Evolutionary conservation across 2,329 filamentous ascomycete species (phyloP).

Genomic region (Penicillium sp.): DNA sequence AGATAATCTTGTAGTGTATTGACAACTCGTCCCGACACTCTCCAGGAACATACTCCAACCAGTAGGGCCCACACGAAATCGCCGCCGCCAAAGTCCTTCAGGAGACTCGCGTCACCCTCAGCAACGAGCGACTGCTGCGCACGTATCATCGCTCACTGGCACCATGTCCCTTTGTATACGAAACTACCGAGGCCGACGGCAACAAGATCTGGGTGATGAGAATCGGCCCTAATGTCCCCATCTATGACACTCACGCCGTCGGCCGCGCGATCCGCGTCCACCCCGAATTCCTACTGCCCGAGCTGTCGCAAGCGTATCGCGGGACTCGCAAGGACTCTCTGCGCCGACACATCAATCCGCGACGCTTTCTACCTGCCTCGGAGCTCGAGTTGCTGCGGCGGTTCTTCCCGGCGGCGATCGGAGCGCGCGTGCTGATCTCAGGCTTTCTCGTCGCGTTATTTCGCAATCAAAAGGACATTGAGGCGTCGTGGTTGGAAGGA

Average conservation of each 20-base stretch:
- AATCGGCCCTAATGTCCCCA: slow-evolving; percentile 8
- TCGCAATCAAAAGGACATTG: slow-evolving; percentile 13
- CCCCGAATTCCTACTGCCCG: slow-evolving; percentile 14
- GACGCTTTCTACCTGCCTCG: slow-evolving; percentile 13
- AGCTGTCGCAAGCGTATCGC: slow-evolving; percentile 11
- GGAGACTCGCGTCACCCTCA: slow-evolving; percentile 4
- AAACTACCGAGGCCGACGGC: slow-evolving; percentile 10
- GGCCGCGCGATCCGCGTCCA: slow-evolving; percentile 23
- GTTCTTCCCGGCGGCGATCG: slow-evolving; percentile 22
- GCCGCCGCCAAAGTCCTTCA: slow-evolving; percentile 11
- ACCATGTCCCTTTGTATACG: slow-evolving; percentile 17
- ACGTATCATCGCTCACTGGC: slow-evolving; percentile 17
- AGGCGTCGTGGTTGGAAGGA: slow-evolving; percentile 21
- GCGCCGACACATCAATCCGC: slow-evolving; percentile 11
- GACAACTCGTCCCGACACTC: neutral
- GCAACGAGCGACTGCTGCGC: slow-evolving; percentile 11
- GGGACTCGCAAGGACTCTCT: slow-evolving; percentile 17
- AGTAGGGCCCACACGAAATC: slow-evolving; percentile 14
- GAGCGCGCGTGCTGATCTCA: slow-evolving; percentile 19
- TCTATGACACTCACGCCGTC: slow-evolving; percentile 21
- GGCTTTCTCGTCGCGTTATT: slow-evolving; percentile 22
- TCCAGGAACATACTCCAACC: slow-evolving; percentile 15
- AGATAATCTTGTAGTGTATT: no score
- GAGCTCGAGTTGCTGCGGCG: slow-evolving; percentile 13
- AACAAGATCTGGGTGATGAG: slow-evolving; percentile 19